Conservation (phyloP, 2,329 filamentous ascomycete species). For the Teratosphaeria destructans region DNA sequence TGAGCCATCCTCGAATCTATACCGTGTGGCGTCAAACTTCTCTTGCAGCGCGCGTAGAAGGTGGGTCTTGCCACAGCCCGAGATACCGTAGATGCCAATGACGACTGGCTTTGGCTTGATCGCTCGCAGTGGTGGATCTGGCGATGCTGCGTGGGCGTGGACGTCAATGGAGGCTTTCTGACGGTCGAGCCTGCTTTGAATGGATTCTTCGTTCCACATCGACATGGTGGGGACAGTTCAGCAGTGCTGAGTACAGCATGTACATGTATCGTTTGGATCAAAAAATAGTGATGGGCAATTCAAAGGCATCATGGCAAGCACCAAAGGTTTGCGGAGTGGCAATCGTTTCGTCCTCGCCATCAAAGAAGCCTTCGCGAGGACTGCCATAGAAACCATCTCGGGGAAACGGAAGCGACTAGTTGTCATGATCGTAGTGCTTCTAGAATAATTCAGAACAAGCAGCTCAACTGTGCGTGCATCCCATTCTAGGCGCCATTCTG, state of each 20-base stretch:
- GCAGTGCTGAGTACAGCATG: neutral
- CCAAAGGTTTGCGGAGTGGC: neutral
- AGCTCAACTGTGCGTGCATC: too few species aligned
- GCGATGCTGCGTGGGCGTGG: neutral
- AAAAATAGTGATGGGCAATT: neutral
- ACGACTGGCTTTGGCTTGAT: conserved; percentile 20
- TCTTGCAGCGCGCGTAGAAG: conserved; percentile 33
- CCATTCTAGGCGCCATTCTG: too few species aligned
- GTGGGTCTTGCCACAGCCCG: conserved; percentile 45
- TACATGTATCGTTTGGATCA: neutral
- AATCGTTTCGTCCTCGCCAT: too few species aligned
- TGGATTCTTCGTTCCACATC: neutral
- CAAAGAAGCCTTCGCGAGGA: too few species aligned
- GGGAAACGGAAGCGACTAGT: too few species aligned
- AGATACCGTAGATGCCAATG: conserved; percentile 46
- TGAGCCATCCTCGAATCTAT: conserved; percentile 45
- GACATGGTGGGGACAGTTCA: neutral
- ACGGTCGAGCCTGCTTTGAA: neutral
- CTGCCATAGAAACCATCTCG: too few species aligned
- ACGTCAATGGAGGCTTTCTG: neutral
- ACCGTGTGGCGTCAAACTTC: conserved; percentile 25
- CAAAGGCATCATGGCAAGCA: neutral
- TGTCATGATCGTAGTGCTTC: too few species aligned
- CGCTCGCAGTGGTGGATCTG: neutral
- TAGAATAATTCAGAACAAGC: too few species aligned